Percentiles rank a stretch among this genome's conserved stretches.
These are phyloP conservation scores for Phytophthora agathidicida DNA, from an alignment of 352 stramenopile genomes.

Conservation along the genomic window DNA sequence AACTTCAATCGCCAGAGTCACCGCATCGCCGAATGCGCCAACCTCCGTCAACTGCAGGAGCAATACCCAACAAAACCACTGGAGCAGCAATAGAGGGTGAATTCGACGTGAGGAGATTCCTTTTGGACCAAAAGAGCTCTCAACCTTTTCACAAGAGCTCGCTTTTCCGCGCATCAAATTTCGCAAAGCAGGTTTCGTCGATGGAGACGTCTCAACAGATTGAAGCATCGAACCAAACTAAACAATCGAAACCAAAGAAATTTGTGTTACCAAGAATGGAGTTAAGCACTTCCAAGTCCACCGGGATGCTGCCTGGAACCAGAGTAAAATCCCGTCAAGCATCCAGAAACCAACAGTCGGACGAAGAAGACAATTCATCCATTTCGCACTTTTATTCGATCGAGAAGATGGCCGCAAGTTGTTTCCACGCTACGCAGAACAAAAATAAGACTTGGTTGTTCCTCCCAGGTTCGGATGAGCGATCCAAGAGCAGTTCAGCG, in stretches of 20 bases:
- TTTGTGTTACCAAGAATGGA: conserved; percentile 51
- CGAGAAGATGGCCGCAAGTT: conserved; percentile 72
- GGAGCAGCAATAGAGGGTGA: conserved; percentile 25
- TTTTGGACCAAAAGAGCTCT: conserved; percentile 62
- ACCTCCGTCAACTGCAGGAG: conserved; percentile 4
- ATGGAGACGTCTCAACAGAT: conserved; percentile 13
- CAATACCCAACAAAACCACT: background rate
- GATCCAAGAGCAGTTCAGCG: conserved; percentile 55
- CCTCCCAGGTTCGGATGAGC: conserved; percentile 62
- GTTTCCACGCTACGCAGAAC: conserved; percentile 71
- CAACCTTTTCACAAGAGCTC: conserved; percentile 62
- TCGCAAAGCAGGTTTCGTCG: conserved; percentile 30
- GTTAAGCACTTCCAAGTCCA: conserved; percentile 23
- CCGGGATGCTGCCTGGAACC: conserved; percentile 12
- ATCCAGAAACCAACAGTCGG: conserved; percentile 23
- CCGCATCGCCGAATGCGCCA: conserved; percentile 6
- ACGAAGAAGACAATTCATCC: conserved; percentile 37
- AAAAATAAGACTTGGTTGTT: conserved; percentile 83
- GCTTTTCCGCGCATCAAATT: conserved; percentile 54
- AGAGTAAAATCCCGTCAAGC: background rate
- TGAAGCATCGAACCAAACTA: background rate
- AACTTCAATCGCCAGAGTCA: conserved; percentile 1
- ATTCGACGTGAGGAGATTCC: conserved; percentile 71
- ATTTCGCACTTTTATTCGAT: conserved; percentile 84
- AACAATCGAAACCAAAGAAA: conserved; percentile 27